phyloP scores from a whole-genome alignment of 2,329 filamentous ascomycete genomes.

The Thyridium curvatum region DNA sequence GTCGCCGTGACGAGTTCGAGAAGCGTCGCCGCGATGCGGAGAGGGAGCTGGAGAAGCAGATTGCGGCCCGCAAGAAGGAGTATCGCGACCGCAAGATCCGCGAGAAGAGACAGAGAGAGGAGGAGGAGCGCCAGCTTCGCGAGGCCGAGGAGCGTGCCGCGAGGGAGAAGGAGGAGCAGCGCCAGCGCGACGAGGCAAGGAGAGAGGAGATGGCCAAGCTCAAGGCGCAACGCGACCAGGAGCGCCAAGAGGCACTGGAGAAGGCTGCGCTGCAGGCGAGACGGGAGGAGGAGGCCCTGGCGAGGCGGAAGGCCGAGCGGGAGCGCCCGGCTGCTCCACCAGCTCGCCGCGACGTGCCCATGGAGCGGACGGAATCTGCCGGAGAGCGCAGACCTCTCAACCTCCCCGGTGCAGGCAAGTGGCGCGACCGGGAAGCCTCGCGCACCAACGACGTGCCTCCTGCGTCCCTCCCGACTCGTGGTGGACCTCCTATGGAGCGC shows the following conservation, averaged over 20 bases:
- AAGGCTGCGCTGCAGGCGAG: slow-evolving; percentile 66
- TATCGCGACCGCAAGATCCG: slow-evolving; percentile 74
- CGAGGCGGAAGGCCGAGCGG: slow-evolving; percentile 63
- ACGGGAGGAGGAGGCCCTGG: slow-evolving; percentile 83
- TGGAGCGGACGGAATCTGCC: slow-evolving; percentile 39
- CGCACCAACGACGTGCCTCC: slow-evolving; percentile 26
- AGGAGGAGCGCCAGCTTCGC: slow-evolving; percentile 67
- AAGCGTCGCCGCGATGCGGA: slow-evolving; percentile 87
- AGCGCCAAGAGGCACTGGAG: slow-evolving; percentile 62
- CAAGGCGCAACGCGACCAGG: slow-evolving; percentile 59
- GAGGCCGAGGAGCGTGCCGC: slow-evolving; percentile 83
- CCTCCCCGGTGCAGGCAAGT: slow-evolving; percentile 53
- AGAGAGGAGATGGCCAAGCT: slow-evolving; percentile 61
- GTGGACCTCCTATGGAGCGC: slow-evolving; percentile 25
- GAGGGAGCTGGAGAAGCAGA: slow-evolving; percentile 88
- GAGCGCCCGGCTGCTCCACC: slow-evolving; percentile 31
- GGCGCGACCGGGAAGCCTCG: slow-evolving; percentile 65
- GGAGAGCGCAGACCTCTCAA: slow-evolving; percentile 54
- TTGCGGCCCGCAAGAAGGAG: slow-evolving; percentile 81
- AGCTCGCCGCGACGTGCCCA: slow-evolving; percentile 29
- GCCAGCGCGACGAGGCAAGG: slow-evolving; percentile 72
- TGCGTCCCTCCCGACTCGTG: slow-evolving; percentile 10
- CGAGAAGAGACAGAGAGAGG: slow-evolving; percentile 80
- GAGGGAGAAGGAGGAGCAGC: slow-evolving; percentile 81
- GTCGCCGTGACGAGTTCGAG: slow-evolving; percentile 92